These are phyloP conservation scores for Larix sibirica DNA, from an alignment of 83 land plant species.

Conservation along the genomic window DNA sequence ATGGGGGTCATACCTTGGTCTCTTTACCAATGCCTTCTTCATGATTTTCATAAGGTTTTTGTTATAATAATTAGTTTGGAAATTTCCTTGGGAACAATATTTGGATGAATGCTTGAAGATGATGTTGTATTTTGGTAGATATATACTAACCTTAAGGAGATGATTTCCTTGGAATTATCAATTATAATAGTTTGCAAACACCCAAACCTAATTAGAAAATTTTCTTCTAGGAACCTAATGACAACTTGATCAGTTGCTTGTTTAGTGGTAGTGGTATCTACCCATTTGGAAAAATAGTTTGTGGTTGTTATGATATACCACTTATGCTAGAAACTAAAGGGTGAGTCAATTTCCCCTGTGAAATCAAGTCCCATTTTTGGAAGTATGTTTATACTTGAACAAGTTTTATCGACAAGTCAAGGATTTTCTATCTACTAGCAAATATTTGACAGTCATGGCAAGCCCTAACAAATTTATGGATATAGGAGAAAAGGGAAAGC, in stretches of 20 bases:
- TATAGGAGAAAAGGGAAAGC: not conserved
- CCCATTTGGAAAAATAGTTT: not conserved
- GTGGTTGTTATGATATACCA: not conserved
- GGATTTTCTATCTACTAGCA: not conserved
- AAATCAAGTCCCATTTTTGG: not conserved
- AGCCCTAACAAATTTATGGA: not conserved
- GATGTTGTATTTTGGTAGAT: not conserved
- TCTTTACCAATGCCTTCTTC: not conserved
- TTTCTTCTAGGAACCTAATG: not conserved
- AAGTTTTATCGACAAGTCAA: not conserved
- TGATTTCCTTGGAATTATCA: not conserved
- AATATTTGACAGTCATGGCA: not conserved
- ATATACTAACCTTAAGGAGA: not conserved
- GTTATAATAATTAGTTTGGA: not conserved
- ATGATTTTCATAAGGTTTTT: not conserved
- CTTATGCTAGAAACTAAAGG: not conserved
- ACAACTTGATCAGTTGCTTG: not conserved
- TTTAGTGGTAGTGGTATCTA: not conserved
- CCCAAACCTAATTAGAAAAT: not conserved
- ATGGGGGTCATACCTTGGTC: no score
- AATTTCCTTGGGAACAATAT: not conserved
- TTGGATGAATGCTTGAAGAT: not conserved
- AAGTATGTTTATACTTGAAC: not conserved
- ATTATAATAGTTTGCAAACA: not conserved
- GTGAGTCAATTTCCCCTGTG: not conserved